Evolutionary conservation across 345 rosid species (phyloP).

Genomic region (Pistacia vera): DNA sequence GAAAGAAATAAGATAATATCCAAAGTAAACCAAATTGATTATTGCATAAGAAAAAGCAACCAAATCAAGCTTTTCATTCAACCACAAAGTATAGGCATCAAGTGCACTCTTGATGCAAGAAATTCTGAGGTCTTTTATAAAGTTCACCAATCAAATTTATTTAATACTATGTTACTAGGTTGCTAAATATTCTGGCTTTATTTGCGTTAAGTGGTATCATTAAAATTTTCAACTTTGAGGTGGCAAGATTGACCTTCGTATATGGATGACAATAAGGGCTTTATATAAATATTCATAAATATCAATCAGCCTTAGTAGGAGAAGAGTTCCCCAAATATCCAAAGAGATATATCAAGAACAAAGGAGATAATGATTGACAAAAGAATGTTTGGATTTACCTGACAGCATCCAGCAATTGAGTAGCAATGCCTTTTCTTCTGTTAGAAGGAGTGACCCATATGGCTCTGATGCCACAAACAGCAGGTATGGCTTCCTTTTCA

Average conservation of each 20-base stretch:
- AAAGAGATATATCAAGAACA: not conserved
- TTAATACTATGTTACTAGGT: too few relatives aligned
- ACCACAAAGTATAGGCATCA: not conserved
- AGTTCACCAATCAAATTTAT: too few relatives aligned
- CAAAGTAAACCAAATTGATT: not conserved
- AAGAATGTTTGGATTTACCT: constrained; percentile 44
- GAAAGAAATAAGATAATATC: not conserved
- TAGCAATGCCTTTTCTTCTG: constrained; percentile 79
- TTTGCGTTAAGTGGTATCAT: too few relatives aligned
- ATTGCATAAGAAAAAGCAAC: not conserved
- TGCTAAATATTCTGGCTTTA: too few relatives aligned
- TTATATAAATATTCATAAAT: too few relatives aligned
- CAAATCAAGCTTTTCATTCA: not conserved
- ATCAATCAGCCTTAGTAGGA: not conserved
- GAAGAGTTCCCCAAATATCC: not conserved
- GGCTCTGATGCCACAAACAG: constrained; percentile 82
- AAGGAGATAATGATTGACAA: not conserved
- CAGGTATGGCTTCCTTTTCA: constrained; percentile 54
- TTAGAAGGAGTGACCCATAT: constrained; percentile 86
- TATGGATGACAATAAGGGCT: not conserved
- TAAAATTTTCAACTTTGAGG: not conserved
- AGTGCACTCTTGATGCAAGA: too few relatives aligned
- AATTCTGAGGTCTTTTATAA: too few relatives aligned
- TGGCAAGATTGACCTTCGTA: not conserved
- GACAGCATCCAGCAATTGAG: constrained; percentile 65